Evolutionary conservation across 2,329 filamentous ascomycete species (phyloP), one percentile per base, ranked within the genome.

Genomic region (Aspergillus fischeri): DNA sequence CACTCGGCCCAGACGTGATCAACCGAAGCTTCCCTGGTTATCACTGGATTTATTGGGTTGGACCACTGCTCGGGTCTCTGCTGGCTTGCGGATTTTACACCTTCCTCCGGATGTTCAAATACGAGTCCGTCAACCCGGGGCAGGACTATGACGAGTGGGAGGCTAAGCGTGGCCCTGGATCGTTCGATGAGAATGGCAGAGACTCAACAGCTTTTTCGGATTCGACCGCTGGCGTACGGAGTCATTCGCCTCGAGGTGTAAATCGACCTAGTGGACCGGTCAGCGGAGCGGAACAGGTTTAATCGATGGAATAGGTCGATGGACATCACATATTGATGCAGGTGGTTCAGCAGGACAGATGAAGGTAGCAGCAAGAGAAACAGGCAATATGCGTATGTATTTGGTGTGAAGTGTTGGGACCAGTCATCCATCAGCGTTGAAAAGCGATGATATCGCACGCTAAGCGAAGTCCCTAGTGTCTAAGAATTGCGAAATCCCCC

Each of bases 121-220:
- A 77, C 58, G 65, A 78, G 58, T 75, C 71, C 1, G 76, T 75
- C 50, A 79, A 79, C 44, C 77, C 77, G 2, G 76, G 76, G 2
- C 77, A 90, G 65, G 87, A 91, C 70, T 86, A 83, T 17, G 67
- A 72, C 32, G 68, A 71, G 59, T 70, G 67, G 69, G 70, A 72
- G 48, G 61, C 48, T 11, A 68, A 61, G 49, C 58, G 53, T 11
- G 60, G 65, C 0, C 60, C 62, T 3, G 62, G 60, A 5, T 66
- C 65, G 0, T 55, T 61, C 64, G 1, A 63, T 63, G 14, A 41
- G 62, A 25, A 63, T 56, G 6, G 21, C 41, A 48, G 65, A 24
- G 47, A 55, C 41, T 61, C 62, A 29, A 5, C 6, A 8, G 20
- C 47, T 11, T 32, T 58, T 14, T 65, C 63, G 2, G 63, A 64